A percentile compares a stretch with the other conserved stretches of the same genome.
These are phyloP conservation scores for Torulaspora microellipsoides DNA, from an alignment of 805 yeast species.

Conservation along the genomic window DNA sequence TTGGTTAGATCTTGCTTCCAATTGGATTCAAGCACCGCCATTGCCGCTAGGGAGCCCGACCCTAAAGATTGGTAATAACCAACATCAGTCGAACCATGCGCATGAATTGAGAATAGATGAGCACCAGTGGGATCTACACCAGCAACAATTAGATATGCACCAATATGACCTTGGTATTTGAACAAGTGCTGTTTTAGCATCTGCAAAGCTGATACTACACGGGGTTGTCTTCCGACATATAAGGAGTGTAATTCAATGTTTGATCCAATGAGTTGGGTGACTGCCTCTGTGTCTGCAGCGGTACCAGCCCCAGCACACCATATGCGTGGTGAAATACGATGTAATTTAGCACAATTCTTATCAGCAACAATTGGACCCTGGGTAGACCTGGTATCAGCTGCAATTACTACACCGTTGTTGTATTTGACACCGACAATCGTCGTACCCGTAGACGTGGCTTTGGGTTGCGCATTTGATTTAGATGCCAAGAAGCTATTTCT, in stretches of 20 bases:
- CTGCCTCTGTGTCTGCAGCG: slow-evolving; percentile 99
- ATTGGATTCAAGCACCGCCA: slow-evolving; percentile 90
- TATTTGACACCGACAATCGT: slow-evolving; percentile 96
- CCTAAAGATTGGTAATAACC: slow-evolving; percentile 92
- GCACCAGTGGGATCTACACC: slow-evolving; percentile 97
- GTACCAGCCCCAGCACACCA: slow-evolving; percentile 99
- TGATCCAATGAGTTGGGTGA: slow-evolving; percentile 86
- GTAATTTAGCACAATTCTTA: slow-evolving; percentile 94
- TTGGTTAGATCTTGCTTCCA: slow-evolving; percentile 76
- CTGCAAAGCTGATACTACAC: slow-evolving; percentile 91
- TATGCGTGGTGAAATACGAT: slow-evolving; percentile 80
- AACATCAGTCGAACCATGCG: slow-evolving; percentile 96
- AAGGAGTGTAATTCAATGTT: slow-evolving; percentile 87
- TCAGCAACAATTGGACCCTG: slow-evolving; percentile 96
- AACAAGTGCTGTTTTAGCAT: slow-evolving; percentile 92
- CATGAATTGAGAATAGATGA: slow-evolving; percentile 87
- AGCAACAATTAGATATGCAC: slow-evolving; percentile 97
- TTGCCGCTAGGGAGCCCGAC: slow-evolving; percentile 96
- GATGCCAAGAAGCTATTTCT: slow-evolving; percentile 74
- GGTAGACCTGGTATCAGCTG: slow-evolving; percentile 98
- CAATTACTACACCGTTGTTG: slow-evolving; percentile 91
- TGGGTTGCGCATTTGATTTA: slow-evolving; percentile 68
- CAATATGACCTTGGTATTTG: slow-evolving; percentile 95
- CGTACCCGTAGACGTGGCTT: slow-evolving; percentile 97
- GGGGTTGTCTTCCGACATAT: slow-evolving; percentile 78